A percentile compares a stretch with the other conserved stretches of the same genome.
Evolutionary conservation across 2,329 filamentous ascomycete species (phyloP).

Genomic region (Colletotrichum orbiculare): DNA sequence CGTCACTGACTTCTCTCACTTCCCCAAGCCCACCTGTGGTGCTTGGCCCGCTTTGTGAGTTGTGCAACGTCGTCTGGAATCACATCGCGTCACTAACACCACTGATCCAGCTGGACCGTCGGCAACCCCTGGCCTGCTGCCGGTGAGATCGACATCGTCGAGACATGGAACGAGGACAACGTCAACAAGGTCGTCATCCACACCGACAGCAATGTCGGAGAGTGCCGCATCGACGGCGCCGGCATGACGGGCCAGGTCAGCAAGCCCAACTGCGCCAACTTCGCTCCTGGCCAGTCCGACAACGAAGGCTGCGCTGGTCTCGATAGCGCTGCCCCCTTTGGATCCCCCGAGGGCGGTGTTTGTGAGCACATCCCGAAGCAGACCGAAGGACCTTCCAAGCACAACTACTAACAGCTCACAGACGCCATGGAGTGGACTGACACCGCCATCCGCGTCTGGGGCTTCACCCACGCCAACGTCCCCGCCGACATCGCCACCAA

Average conservation of each 20-base stretch:
- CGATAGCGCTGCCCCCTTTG: constrained; percentile 53
- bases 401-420: too few species aligned
- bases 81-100: neutral
- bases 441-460: constrained; percentile 71
- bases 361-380: constrained; percentile 44
- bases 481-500: constrained; percentile 60
- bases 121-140: constrained; percentile 67
- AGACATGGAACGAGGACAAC: constrained; percentile 68
- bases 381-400: constrained; percentile 51
- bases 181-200: constrained; percentile 70
- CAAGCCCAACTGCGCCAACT: constrained; percentile 55
- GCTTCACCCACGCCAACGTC: constrained; percentile 67
- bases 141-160: constrained; percentile 75
- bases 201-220: constrained; percentile 53
- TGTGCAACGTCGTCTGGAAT: neutral
- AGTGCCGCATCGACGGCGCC: constrained; percentile 47
- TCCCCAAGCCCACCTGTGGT: constrained; percentile 74
- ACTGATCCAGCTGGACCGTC: constrained; percentile 55
- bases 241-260: constrained; percentile 46
- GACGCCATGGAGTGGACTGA: constrained; percentile 72
- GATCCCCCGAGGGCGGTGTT: constrained; percentile 50
- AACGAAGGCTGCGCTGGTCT: constrained; percentile 55
- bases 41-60: constrained; percentile 76
- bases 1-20: constrained; percentile 75
- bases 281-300: constrained; percentile 45